Conservation (phyloP, 306 rosid genomes). For the Rosa multiflora region DNA sequence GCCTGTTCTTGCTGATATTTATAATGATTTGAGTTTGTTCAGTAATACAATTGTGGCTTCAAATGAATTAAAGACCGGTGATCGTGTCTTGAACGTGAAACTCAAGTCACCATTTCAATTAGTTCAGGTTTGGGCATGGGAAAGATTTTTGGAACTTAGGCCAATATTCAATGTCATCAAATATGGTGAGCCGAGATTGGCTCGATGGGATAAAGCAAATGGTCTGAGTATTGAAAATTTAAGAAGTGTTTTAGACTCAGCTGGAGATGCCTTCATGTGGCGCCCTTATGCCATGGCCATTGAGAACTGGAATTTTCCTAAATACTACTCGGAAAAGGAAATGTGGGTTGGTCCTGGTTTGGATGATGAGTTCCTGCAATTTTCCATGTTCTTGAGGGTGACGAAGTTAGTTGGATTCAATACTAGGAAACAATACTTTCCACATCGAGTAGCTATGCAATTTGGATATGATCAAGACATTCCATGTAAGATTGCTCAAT, state of each 20-base stretch:
- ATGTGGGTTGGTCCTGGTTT: slow-evolving; percentile 20
- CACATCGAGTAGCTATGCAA: slow-evolving; percentile 58
- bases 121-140: slow-evolving; percentile 33
- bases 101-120: slow-evolving; percentile 15
- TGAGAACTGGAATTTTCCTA: slow-evolving; percentile 12
- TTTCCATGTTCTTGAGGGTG: slow-evolving; percentile 37
- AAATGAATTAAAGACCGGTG: not conserved
- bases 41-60: slow-evolving; percentile 27
- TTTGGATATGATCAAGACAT: slow-evolving; percentile 67
- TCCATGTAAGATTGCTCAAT: slow-evolving; percentile 23
- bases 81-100: not conserved
- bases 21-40: slow-evolving; percentile 42
- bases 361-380: slow-evolving; percentile 24
- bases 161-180: not conserved
- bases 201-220: slow-evolving; percentile 23
- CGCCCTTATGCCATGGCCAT: slow-evolving; percentile 19
- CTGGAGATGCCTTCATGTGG: slow-evolving; percentile 19
- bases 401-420: slow-evolving; percentile 44
- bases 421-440: slow-evolving; percentile 39
- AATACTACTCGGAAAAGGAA: slow-evolving; percentile 35
- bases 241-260: slow-evolving; percentile 9
- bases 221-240: not conserved
- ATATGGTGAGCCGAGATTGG: slow-evolving; percentile 23
- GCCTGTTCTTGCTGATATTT: slow-evolving; percentile 50
- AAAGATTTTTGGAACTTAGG: slow-evolving; percentile 4